phyloP scores from a whole-genome alignment of 2,329 filamentous ascomycete genomes.

The Sclerotinia spermophila region DNA sequence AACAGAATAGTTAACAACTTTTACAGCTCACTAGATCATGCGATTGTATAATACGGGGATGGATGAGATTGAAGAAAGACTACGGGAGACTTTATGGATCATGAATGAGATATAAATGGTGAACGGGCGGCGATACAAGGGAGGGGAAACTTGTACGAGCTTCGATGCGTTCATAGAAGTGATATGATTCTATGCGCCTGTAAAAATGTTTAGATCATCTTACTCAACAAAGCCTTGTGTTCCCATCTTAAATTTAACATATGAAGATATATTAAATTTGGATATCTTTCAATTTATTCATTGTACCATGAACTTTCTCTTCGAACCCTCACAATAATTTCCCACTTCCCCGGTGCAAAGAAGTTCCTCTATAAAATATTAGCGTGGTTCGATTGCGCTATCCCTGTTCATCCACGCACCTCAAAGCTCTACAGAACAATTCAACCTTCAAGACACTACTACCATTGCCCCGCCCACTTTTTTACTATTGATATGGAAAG shows the following conservation, averaged over 20 bases:
- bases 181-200: constrained; percentile 34
- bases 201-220: constrained; percentile 39
- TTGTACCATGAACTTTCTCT: not conserved
- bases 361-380: constrained; percentile 18
- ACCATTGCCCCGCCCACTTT: constrained; percentile 20
- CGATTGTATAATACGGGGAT: constrained; percentile 33
- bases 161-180: constrained; percentile 32
- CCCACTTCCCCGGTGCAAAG: constrained; percentile 17
- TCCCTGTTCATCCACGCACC: constrained; percentile 17
- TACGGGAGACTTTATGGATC: constrained; percentile 22
- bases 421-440: constrained; percentile 19
- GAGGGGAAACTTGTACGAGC: constrained; percentile 31
- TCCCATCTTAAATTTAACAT: constrained; percentile 15
- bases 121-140: constrained; percentile 19
- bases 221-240: constrained; percentile 28
- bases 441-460: constrained; percentile 16
- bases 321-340: constrained; percentile 2
- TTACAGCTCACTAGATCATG: constrained; percentile 35
- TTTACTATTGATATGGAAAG: constrained; percentile 9
- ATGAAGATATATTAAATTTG: not conserved
- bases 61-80: constrained; percentile 15
- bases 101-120: constrained; percentile 21
- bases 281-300: not conserved
- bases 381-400: constrained; percentile 15
- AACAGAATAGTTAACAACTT: not conserved